Percentiles rank a stretch among this genome's conserved stretches.
Conservation (phyloP, 148 eudicot species). For the Camellia sinensis region DNA sequence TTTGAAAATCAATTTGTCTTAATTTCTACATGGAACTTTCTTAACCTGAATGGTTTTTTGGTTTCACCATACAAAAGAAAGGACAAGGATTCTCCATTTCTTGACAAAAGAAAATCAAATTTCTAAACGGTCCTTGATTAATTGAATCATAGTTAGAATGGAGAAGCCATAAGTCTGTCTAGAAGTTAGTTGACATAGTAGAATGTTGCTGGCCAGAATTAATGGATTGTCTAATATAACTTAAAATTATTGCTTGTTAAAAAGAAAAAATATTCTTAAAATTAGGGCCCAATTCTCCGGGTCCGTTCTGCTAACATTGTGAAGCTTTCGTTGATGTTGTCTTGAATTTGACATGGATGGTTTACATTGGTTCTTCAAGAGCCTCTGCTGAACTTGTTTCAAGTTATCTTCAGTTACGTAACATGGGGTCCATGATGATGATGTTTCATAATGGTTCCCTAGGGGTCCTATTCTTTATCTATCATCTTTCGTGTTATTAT, state of each 20-base stretch:
- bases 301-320: background rate
- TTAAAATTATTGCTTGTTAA: background rate
- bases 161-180: background rate
- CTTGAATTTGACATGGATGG: background rate
- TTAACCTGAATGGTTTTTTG: background rate
- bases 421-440: background rate
- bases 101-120: background rate
- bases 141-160: background rate
- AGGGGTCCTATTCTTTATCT: no score
- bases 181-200: background rate
- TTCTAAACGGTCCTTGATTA: background rate
- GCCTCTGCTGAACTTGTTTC: background rate
- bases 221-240: background rate
- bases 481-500: background rate
- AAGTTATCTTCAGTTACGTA: background rate
- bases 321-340: background rate
- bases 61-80: background rate
- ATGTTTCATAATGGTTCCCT: background rate
- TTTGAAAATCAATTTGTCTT: background rate
- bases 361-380: background rate
- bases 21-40: background rate
- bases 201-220: background rate
- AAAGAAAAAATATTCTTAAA: no score
- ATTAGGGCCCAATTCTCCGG: background rate
- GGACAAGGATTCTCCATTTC: background rate